These are phyloP conservation scores for Aspergillus nanangensis DNA, from an alignment of 495 filamentous ascomycete genomes.

Conservation along the genomic window DNA sequence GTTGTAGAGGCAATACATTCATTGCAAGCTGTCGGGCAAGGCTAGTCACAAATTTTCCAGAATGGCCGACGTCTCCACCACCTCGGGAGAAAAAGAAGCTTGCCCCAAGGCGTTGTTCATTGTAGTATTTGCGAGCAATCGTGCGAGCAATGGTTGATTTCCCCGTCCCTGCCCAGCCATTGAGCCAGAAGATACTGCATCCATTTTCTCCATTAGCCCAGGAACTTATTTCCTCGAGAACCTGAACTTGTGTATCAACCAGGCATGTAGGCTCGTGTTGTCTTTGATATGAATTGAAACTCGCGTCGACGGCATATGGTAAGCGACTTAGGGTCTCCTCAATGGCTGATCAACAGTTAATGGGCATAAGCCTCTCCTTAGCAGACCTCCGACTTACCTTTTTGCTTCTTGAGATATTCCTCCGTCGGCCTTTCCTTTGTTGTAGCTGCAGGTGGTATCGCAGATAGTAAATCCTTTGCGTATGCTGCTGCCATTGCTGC, in stretches of 20 bases:
- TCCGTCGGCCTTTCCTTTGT: no score
- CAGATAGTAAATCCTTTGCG: constrained; percentile 4
- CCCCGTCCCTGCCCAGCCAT: background rate
- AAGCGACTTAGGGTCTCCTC: no score
- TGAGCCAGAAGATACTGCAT: background rate
- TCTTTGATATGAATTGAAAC: background rate
- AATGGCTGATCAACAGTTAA: no score
- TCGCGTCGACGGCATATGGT: background rate
- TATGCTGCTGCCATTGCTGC: constrained; percentile 32
- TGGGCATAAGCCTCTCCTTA: no score
- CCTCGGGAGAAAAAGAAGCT: constrained; percentile 49
- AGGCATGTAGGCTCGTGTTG: background rate
- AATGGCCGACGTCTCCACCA: constrained; percentile 32
- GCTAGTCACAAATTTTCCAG: constrained; percentile 36
- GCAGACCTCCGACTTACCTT: no score
- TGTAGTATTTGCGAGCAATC: constrained; percentile 10
- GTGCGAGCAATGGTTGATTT: constrained; percentile 19
- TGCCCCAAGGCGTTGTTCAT: constrained; percentile 12
- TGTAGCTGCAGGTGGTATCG: no score
- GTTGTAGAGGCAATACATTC: constrained; percentile 17
- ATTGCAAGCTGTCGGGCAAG: constrained; percentile 36
- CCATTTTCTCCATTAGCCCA: background rate
- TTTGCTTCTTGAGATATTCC: no score
- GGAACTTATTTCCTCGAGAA: background rate
- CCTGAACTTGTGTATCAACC: background rate